Evolutionary conservation across 495 filamentous ascomycete genomes (phyloP).

Genomic region (Cercophora scortea): DNA sequence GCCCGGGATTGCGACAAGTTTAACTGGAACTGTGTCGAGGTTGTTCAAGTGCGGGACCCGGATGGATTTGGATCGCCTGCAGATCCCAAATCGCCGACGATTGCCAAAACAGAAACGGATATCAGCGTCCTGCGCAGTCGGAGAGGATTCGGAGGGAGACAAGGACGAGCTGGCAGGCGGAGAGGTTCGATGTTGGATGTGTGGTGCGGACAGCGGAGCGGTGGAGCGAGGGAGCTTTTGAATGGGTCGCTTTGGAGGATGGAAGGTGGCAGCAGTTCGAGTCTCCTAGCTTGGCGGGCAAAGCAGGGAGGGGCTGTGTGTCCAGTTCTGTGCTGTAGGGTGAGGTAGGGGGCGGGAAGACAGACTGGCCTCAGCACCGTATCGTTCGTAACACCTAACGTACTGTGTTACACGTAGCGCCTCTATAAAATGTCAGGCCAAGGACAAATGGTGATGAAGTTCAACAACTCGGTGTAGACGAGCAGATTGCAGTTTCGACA

Average conservation of each 20-base stretch:
- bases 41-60: neutral
- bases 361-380: slow-evolving; percentile 21
- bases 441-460: neutral
- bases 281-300: no score
- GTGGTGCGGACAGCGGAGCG: neutral
- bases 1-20: neutral
- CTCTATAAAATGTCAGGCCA: neutral
- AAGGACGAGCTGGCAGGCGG: neutral
- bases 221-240: neutral
- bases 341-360: slow-evolving; percentile 3
- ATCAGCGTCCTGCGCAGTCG: neutral
- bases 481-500: no score
- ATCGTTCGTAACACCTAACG: neutral
- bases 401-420: neutral
- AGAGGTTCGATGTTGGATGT: neutral
- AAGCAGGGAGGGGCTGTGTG: neutral
- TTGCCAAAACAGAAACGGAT: neutral
- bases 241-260: neutral
- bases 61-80: neutral
- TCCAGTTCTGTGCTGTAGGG: neutral
- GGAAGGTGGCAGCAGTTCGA: neutral
- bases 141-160: neutral
- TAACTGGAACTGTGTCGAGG: neutral
- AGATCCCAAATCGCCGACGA: neutral
- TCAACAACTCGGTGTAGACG: no score